Base-by-base conservation (phyloP, 768 basidiomycete genomes). In the Lyophyllum shimeji region DNA sequence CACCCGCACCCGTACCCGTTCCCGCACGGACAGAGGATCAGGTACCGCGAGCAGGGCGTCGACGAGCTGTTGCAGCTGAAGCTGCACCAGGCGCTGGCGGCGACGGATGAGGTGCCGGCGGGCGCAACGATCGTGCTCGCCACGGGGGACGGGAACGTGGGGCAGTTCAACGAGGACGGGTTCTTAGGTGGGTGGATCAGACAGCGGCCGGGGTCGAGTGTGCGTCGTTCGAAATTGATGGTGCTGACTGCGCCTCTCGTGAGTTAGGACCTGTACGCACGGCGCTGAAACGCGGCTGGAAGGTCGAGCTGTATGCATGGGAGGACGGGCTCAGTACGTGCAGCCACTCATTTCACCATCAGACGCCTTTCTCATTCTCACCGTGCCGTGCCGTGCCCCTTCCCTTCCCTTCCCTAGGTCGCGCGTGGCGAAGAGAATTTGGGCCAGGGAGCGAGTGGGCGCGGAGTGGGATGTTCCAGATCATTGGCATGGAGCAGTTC, bases 1-100 rank as follows among this genome's bases (percentile, higher is more conserved):
- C 47, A 25, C 27, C 17, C 7, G 11, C 47, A 20, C 31, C 12
- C 34, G 12, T 2, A 5, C 34, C 7, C 34, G 34, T 13, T 9
- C 45, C 23, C 4, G 13, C 45, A 46, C 7, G 15, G 59, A 24
- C 55, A 33, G 33, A 20, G 83, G 33, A 70, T 85, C 52, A 82
- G 85, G 33, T 93, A 87, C 66, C 82, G 91, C 54, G 93, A 95
- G 65, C 95, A 98, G 71, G 94, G 93, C 11, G 95, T 98, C 2
- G 95, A 98, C 68, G 95, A 98, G 72, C 79, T 97, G 23, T 73
- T 98, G 48, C 95, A 97, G 70, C 78, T 98, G 55, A 97, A 98
- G 68, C 77, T 98, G 27, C 87, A 95, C 61, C 93, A 95, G 67
- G 87, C 88, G 11, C 76, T 98, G 50, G 85, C 88, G 9, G 84